Evolutionary conservation across 2,329 filamentous ascomycete genomes (phyloP), one percentile per base, ranked within the genome.

Genomic region (Paraphoma chrysanthemicola): DNA sequence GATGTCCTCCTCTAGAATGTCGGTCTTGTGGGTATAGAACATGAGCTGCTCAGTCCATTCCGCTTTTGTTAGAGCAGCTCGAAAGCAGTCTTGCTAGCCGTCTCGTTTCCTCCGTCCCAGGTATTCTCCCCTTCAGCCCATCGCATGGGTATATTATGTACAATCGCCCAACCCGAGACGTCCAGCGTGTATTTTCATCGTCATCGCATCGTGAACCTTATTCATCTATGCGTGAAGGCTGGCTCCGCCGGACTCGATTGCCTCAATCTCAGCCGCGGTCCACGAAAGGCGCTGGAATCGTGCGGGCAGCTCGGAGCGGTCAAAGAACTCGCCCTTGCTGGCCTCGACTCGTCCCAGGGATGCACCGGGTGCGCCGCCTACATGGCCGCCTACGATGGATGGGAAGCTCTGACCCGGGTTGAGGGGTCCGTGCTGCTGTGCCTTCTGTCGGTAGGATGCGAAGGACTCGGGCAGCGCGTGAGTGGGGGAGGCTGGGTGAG

Each of bases 211-310:
- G 56, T 51, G 46, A 52, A 54, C 23, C 59, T 44, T 44, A 18
- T 49, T 44, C 48, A 56, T 67, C 73, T 72, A 86, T 60, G 79
- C 82, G 67, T 82, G 84, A 64, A 87, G 69, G 71, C 86, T 90
- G 33, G 94, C 95, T 54, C 95, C 95, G 53, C 93, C 95, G 53
- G 92, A 95, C 86, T 97, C 93, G 72, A 99, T 86, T 18, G 93
- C 93, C 78, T 98, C 95, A 58, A 99, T 99, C 85, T 99, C 95
- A 43, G 88, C 88, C 67, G 88, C 79, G 38, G 86, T 89, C 80
- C 93, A 90, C 11, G 87, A 85, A 47, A 86, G 81, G 63, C 92
- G 86, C 72, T 89, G 87, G 86, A 97, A 99, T 69, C 94, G 87
- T 61, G 83, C 76, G 16, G 95, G 94, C 23, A 99, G 88, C 80